Evolutionary conservation across 1,284 basidiomycete genomes (phyloP).

Genomic region (Moesziomyces globuligerus): DNA sequence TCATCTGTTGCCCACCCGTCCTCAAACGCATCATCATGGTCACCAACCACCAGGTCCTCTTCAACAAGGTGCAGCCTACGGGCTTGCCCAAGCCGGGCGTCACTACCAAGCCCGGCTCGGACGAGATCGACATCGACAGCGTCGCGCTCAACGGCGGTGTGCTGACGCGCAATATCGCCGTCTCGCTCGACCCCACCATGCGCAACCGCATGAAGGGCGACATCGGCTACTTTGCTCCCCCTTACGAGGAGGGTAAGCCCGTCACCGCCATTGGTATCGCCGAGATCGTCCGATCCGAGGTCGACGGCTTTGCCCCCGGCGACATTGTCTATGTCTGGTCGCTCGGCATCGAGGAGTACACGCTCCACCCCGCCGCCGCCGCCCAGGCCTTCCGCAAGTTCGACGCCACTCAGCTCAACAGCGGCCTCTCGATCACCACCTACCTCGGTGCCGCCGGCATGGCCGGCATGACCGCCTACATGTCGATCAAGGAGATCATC

Average conservation of each 20-base stretch:
- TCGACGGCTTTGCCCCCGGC: conserved; percentile 14
- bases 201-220: conserved; percentile 51
- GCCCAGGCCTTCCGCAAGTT: conserved; percentile 27
- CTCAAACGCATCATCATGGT: conserved; percentile 26
- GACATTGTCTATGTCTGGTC: conserved; percentile 39
- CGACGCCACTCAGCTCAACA: conserved; percentile 14
- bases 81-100: conserved; percentile 43
- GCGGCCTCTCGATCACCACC: conserved; percentile 47
- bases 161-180: conserved; percentile 42
- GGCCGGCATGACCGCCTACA: conserved; percentile 66
- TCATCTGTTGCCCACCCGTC: too few relatives aligned
- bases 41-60: conserved; percentile 48
- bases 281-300: conserved; percentile 37
- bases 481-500: conserved; percentile 57
- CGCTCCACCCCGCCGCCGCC: conserved; percentile 16
- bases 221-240: conserved; percentile 35
- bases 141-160: conserved; percentile 42
- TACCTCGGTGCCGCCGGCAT: conserved; percentile 67
- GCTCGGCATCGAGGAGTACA: conserved; percentile 40
- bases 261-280: conserved; percentile 40
- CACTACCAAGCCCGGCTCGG: conserved; percentile 23
- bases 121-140: conserved; percentile 39
- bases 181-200: conserved; percentile 51
- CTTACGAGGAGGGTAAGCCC: conserved; percentile 31
- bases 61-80: conserved; percentile 38